Evolutionary conservation across 768 basidiomycete genomes (phyloP), one percentile per base, ranked within the genome.

Genomic region (Crepidotus variabilis): DNA sequence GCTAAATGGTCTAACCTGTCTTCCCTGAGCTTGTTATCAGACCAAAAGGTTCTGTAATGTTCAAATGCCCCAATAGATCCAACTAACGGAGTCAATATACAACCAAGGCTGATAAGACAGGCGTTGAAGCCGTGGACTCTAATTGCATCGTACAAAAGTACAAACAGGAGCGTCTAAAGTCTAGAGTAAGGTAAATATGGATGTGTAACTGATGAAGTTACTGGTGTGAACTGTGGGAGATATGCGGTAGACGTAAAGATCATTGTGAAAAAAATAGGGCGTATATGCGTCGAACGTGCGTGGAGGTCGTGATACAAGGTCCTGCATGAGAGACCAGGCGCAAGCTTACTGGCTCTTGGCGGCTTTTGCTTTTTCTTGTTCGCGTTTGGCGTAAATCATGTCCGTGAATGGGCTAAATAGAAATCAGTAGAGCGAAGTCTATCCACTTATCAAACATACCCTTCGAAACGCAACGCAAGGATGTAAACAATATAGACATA

Each of bases 381-480:
- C 78, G 20, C 84, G 82, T 51, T 78, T 82, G 33, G 84, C 74
- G 67, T 92, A 92, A 57, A 92, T 92, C 86, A 84, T 88, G 70
- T 86, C 83, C 32, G 89, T 92, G 75, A 91, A 91, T 0, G 89
- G 89, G 13, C 85, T 87, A 43, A 4, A 43, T 56, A 21, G 23
- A 13, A 1, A 20, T 21, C 11, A 34, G 54, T 47, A 0, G 8
- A 54, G 62, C 23, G 58, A 56, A 46, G 35, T 53, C 50, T 43
- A 32, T 59, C 21, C 47, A 28, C 2, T 47, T 5, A n/a, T 13
- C 36, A 47, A 20, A 13, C 90, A 47, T 66, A 96, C 92, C 94
- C 94, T 76, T 99, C 97, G 67, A 82, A 98, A 23, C 78, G 80
- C 50, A 98, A 78, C 2, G 96, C 96, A 56, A 96, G 78, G 51